These are phyloP conservation scores for Diaporthe amygdali DNA, from an alignment of 2,329 filamentous ascomycete species.

Conservation along the genomic window DNA sequence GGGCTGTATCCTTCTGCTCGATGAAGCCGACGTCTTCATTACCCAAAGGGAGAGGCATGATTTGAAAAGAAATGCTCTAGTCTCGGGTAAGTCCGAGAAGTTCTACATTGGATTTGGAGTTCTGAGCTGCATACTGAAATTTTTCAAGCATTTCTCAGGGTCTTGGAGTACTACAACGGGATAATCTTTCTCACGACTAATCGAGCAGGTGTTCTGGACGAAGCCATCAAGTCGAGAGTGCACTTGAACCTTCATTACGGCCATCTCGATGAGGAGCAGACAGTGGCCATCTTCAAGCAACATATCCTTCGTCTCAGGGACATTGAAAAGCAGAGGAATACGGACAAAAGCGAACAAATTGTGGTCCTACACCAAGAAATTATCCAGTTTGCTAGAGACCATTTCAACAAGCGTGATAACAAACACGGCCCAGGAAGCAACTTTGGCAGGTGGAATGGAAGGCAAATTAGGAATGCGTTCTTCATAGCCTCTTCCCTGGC, in stretches of 20 bases:
- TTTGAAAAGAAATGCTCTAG: conserved; percentile 33
- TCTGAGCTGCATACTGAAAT: accelerated
- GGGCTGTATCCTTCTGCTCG: conserved; percentile 46
- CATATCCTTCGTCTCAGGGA: conserved; percentile 10
- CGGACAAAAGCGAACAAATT: conserved; percentile 25
- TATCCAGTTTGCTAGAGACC: neutral
- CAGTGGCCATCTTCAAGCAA: conserved; percentile 21
- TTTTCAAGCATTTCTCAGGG: neutral
- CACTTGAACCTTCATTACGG: conserved; percentile 38
- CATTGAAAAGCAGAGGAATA: neutral
- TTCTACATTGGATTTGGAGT: accelerated
- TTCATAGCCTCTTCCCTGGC: conserved; percentile 32
- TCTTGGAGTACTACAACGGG: conserved; percentile 36
- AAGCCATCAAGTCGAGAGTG: conserved; percentile 32
- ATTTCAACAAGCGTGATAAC: neutral
- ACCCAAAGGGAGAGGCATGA: conserved; percentile 25
- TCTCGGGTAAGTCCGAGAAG: conserved; percentile 26
- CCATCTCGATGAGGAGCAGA: conserved; percentile 14
- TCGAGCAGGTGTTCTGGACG: conserved; percentile 33
- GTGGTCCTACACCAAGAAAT: neutral
- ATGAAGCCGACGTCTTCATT: conserved; percentile 50
- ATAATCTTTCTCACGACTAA: conserved; percentile 45
- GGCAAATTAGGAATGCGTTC: conserved; percentile 42
- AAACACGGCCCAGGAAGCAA: conserved; percentile 6
- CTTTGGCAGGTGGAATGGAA: conserved; percentile 36